These are phyloP conservation scores for Colletotrichum karsti DNA, from an alignment of 2,329 filamentous ascomycete species.

Conservation along the genomic window DNA sequence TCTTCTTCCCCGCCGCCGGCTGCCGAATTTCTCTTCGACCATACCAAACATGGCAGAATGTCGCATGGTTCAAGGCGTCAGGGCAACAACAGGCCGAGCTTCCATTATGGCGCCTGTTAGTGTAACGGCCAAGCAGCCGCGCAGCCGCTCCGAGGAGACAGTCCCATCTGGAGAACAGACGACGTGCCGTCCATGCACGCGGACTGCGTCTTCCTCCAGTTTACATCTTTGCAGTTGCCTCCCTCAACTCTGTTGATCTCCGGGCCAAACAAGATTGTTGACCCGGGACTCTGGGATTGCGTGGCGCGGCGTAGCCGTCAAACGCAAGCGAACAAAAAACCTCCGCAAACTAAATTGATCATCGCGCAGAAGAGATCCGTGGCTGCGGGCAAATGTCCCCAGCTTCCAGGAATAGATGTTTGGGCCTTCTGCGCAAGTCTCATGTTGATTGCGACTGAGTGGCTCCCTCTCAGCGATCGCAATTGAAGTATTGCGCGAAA, in stretches of 20 bases:
- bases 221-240: too few relatives aligned
- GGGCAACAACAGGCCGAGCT: neutral
- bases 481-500: neutral
- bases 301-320: slow-evolving; percentile 19
- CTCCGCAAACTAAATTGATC: neutral
- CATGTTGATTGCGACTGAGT: slow-evolving; percentile 89
- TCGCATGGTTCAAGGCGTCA: neutral
- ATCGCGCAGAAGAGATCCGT: neutral
- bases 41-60: neutral
- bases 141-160: neutral
- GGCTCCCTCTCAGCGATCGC: slow-evolving; percentile 54
- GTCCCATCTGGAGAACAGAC: neutral
- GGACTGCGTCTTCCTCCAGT: neutral
- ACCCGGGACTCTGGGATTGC: too few relatives aligned
- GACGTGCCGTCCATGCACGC: neutral
- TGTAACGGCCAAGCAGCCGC: neutral
- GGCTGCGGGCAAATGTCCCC: neutral
- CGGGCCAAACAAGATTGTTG: too few relatives aligned
- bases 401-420: slow-evolving; percentile 21
- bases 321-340: neutral
- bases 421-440: slow-evolving; percentile 17
- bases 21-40: neutral
- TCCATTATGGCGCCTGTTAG: neutral
- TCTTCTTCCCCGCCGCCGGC: neutral
- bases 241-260: too few relatives aligned